Conservation (phyloP, 495 filamentous ascomycete species). For the Cercophora sp. region DNA sequence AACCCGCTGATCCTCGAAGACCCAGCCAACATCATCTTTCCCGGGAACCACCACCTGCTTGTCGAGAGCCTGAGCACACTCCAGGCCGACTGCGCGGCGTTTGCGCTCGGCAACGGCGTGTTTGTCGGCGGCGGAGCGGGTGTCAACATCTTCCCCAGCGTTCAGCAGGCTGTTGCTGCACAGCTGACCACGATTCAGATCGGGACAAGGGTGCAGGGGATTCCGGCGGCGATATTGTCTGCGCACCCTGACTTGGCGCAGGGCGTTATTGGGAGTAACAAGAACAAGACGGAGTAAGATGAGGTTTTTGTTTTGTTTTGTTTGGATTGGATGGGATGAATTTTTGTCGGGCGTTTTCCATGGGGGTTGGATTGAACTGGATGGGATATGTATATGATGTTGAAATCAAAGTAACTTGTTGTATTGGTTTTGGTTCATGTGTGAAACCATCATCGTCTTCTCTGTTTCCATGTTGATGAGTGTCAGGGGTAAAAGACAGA, state of each 20-base stretch:
- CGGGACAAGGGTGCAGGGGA: not conserved
- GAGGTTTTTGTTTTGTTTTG: too few species aligned
- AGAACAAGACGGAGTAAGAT: too few species aligned
- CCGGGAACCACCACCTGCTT: constrained; percentile 23
- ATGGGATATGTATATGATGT: too few species aligned
- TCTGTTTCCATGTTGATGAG: too few species aligned
- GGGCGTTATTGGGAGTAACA: too few species aligned
- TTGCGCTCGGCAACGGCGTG: not conserved
- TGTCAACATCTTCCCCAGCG: not conserved
- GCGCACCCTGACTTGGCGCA: not conserved
- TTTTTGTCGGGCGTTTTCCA: too few species aligned
- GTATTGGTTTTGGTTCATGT: too few species aligned
- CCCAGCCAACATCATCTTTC: constrained; percentile 34
- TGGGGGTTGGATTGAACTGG: too few species aligned
- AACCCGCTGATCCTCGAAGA: constrained; percentile 29
- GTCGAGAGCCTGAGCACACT: constrained; percentile 28
- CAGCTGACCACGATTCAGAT: constrained; percentile 2
- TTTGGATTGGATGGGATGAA: too few species aligned
- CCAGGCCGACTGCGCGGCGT: constrained; percentile 25
- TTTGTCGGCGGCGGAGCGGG: constrained; percentile 16
- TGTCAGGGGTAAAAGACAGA: too few species aligned
- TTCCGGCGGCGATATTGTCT: not conserved
- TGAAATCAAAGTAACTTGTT: too few species aligned
- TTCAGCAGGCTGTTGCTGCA: not conserved
- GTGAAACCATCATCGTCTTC: too few species aligned